Evolutionary conservation across 164 flowering plant species (phyloP).

Genomic region (Kalanchoe fedtschenkoi): DNA sequence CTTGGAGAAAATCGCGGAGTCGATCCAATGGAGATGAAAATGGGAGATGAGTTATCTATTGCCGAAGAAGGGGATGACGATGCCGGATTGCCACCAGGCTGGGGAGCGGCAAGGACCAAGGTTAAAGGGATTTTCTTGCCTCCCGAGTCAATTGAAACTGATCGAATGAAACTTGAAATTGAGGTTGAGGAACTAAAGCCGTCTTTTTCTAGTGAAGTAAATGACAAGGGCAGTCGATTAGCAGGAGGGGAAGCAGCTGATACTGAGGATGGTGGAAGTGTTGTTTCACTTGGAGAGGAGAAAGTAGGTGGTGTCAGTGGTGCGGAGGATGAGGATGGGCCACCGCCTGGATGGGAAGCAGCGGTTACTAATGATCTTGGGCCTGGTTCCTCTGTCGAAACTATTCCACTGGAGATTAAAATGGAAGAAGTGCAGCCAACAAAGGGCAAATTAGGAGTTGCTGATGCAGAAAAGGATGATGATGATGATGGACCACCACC

Average conservation of each 20-base stretch:
- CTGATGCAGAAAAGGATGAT: not conserved
- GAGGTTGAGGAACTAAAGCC: too few relatives aligned
- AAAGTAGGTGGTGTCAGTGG: too few relatives aligned
- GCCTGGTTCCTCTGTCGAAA: not conserved
- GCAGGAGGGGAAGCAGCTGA: too few relatives aligned
- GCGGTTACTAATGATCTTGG: too few relatives aligned
- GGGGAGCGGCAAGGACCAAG: not conserved
- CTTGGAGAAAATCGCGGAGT: not conserved
- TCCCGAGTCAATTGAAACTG: not conserved
- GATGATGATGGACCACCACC: slow-evolving; percentile 1
- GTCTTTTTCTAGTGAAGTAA: too few relatives aligned
- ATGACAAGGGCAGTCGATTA: too few relatives aligned
- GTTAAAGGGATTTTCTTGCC: not conserved
- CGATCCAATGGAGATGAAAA: not conserved
- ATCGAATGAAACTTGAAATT: too few relatives aligned
- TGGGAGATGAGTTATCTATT: not conserved
- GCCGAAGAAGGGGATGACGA: not conserved
- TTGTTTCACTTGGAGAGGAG: too few relatives aligned
- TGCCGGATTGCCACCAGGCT: slow-evolving; percentile 1
- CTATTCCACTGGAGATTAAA: not conserved
- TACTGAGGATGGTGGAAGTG: too few relatives aligned
- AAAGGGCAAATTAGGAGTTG: not conserved
- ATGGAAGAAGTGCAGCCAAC: not conserved
- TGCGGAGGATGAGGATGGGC: too few relatives aligned
- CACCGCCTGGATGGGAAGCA: too few relatives aligned